These are phyloP conservation scores for Carex cristatella DNA, from an alignment of 176 grass and related monocot species.

Conservation along the genomic window DNA sequence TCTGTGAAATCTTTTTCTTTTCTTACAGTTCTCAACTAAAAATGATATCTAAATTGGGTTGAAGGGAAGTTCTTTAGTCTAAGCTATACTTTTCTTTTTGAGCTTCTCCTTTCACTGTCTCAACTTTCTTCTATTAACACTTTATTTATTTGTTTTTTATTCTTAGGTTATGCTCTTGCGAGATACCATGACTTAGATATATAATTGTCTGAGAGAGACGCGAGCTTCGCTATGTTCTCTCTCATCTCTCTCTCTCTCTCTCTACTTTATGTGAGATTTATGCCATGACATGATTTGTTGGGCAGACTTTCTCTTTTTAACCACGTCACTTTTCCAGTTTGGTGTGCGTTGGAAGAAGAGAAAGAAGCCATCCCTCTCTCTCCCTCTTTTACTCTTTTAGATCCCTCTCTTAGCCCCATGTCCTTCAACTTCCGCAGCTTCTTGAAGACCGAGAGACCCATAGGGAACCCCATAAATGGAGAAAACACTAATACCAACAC, in stretches of 20 bases:
- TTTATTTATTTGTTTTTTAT: conserved; percentile 2
- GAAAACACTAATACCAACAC: conserved; percentile 18
- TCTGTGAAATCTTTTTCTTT: not conserved
- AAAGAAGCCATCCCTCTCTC: conserved; percentile 27
- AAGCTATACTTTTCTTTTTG: not conserved
- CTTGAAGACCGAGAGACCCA: conserved; percentile 53
- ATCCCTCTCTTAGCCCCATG: conserved; percentile 24
- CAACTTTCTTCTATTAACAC: not conserved
- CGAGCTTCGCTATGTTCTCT: conserved; percentile 5
- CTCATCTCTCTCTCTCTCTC: not conserved
- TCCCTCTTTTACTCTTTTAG: not conserved
- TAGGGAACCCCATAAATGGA: conserved; percentile 40
- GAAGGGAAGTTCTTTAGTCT: not conserved
- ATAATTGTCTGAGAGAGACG: conserved; percentile 16
- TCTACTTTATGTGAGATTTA: not conserved
- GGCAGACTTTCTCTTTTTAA: conserved; percentile 47
- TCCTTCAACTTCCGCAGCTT: conserved; percentile 48
- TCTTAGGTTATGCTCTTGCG: conserved; percentile 30
- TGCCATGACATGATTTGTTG: not conserved
- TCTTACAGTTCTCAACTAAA: not conserved
- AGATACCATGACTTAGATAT: not conserved
- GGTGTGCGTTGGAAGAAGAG: conserved; percentile 62
- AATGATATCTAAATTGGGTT: not conserved
- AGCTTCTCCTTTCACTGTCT: not conserved
- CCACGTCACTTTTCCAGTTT: conserved; percentile 46